These are phyloP conservation scores for Fusarium sp. DNA, from an alignment of 2,329 filamentous ascomycete species.

Conservation along the genomic window DNA sequence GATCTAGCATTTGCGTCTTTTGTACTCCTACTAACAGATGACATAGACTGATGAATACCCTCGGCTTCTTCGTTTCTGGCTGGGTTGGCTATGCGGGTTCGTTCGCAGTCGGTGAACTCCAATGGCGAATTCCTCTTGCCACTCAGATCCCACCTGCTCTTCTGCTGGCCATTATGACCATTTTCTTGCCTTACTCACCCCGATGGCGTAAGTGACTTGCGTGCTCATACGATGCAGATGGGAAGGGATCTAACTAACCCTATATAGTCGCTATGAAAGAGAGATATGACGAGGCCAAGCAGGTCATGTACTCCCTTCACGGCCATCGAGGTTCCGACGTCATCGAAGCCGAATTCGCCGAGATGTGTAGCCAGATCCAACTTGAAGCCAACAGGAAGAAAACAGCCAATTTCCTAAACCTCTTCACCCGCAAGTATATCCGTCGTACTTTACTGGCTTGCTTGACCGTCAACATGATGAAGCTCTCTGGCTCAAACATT, in stretches of 20 bases:
- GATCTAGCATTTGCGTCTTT: too few species aligned
- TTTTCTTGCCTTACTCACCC: slow-evolving; percentile 48
- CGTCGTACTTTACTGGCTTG: slow-evolving; percentile 48
- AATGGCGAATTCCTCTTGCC: slow-evolving; percentile 56
- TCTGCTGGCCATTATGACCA: slow-evolving; percentile 38
- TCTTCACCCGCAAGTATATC: slow-evolving; percentile 51
- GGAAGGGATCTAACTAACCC: background rate
- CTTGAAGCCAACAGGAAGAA: slow-evolving; percentile 19
- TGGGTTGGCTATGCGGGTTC: slow-evolving; percentile 49
- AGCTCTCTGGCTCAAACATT: slow-evolving; percentile 50
- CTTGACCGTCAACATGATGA: slow-evolving; percentile 52
- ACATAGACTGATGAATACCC: slow-evolving; percentile 36
- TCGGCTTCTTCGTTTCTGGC: slow-evolving; percentile 37
- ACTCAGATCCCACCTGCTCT: slow-evolving; percentile 51
- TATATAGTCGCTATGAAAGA: slow-evolving; percentile 20
- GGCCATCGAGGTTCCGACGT: slow-evolving; percentile 21
- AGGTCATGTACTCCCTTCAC: slow-evolving; percentile 24
- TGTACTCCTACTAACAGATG: too few species aligned
- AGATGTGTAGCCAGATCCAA: slow-evolving; percentile 27
- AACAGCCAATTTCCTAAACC: slow-evolving; percentile 4
- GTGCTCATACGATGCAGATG: too few species aligned
- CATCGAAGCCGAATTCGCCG: slow-evolving; percentile 25
- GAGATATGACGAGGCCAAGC: slow-evolving; percentile 26
- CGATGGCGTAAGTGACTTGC: slow-evolving; percentile 41
- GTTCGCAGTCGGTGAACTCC: slow-evolving; percentile 50